Evolutionary conservation across 441 rosid genomes (phyloP).

Genomic region (Erodium texanum): DNA sequence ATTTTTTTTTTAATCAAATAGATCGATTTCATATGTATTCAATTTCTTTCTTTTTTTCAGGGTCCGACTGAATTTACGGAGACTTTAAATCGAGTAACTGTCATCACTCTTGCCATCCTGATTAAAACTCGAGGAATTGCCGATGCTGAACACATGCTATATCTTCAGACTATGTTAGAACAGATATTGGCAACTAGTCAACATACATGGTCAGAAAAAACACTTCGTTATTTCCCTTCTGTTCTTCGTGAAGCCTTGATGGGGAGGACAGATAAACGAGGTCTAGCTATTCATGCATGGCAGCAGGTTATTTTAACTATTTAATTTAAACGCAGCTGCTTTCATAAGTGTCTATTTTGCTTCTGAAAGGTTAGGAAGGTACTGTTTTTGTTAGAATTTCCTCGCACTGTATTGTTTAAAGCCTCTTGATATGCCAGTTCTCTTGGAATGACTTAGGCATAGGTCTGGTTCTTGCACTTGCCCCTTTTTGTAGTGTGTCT

Average conservation of each 20-base stretch:
- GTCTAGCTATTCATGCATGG: conserved; percentile 73
- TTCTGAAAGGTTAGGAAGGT: background rate
- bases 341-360: background rate
- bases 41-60: conserved; percentile 37
- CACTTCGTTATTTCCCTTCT: conserved; percentile 73
- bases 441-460: too few relatives aligned
- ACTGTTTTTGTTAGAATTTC: background rate
- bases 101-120: conserved; percentile 85
- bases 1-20: too few relatives aligned
- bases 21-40: conserved; percentile 15
- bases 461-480: background rate
- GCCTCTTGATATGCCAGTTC: background rate
- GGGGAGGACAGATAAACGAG: conserved; percentile 64
- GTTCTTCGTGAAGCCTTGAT: conserved; percentile 68
- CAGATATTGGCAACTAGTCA: conserved; percentile 83
- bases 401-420: too few relatives aligned
- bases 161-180: conserved; percentile 84
- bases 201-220: conserved; percentile 95
- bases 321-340: background rate
- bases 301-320: conserved; percentile 40
- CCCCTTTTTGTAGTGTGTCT: background rate
- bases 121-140: conserved; percentile 97
- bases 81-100: conserved; percentile 76
- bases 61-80: conserved; percentile 98
- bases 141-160: conserved; percentile 87